Evolutionary conservation across 257 asterid species (phyloP).

Genomic region (Haberlea rhodopensis): DNA sequence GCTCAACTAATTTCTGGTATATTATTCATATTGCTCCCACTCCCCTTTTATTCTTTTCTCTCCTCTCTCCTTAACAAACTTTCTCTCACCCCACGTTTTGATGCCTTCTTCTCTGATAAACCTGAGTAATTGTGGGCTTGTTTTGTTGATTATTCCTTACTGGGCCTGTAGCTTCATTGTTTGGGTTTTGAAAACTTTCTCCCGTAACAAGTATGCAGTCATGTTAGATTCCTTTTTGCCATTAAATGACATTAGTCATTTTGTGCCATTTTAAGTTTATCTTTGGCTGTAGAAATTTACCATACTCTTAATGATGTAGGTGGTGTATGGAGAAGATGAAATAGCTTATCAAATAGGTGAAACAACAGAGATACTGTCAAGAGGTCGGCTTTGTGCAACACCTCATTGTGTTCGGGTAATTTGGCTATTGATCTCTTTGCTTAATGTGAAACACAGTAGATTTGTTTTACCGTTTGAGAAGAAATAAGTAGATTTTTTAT

Average conservation of each 20-base stretch:
- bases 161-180: no score
- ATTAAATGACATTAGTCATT: not conserved
- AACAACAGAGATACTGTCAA: slow-evolving; percentile 83
- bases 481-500: not conserved
- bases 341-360: slow-evolving; percentile 94
- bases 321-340: slow-evolving; percentile 80
- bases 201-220: no score
- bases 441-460: not conserved
- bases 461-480: slow-evolving; percentile 2
- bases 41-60: no score
- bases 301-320: slow-evolving; percentile 42
- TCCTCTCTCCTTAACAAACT: no score
- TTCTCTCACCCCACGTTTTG: no score
- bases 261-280: not conserved
- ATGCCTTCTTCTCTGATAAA: no score
- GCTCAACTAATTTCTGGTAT: no score
- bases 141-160: no score
- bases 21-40: no score
- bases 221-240: not conserved
- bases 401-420: slow-evolving; percentile 92
- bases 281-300: slow-evolving; percentile 1
- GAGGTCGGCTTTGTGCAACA: slow-evolving; percentile 89
- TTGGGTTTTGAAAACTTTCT: no score
- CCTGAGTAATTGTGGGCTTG: no score
- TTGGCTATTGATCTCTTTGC: slow-evolving; percentile 15